Base-by-base conservation (phyloP, 2,329 filamentous ascomycete species). In the Cryphonectria nitschkei region DNA sequence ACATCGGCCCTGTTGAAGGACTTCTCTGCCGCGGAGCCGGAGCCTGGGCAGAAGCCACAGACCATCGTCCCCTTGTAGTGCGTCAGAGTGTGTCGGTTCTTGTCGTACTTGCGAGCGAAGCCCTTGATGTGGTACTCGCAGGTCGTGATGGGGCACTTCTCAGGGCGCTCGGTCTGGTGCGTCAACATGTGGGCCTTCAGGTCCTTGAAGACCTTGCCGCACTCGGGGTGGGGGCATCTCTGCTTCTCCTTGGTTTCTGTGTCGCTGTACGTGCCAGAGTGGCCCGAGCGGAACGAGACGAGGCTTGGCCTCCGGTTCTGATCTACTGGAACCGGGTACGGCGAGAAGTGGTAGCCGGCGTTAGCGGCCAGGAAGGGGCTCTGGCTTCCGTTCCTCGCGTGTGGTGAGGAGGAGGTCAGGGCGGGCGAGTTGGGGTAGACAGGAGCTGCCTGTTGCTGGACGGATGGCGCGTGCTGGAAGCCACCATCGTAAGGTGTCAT, bases 51-150 rank as follows among this genome's bases (percentile, higher is more conserved):
- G 84, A 97, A 98, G 41, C 94, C 94, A 79, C 95, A 98, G 34
- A 97, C 93, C 95, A 97, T 97, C 65, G 93, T 97, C 56, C 95
- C 95, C 83, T 97, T 97, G 87, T 97, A 98, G 80, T 98, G 95
- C 6, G 95, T 98, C 73, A 97, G 82, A 6, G 94, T 97, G 80
- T 98, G 95, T 61, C 95, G 86, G 82, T 97, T 97, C 87, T 97
- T 97, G 85, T 98, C 95, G 79, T 98, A 98, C 82, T 97, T 97
- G 76, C 95, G 88, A 14, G 95, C 94, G 78, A 98, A 98, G 4
- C 95, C 95, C 82, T 97, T 97, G 78, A 88, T 84, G 83, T 97
- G 92, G 82, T 97, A 98, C 77, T 97, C 94, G 84, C 95, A 98
- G 0, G 91, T 96, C 70, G 92, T 86, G 75, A 97, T 97, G 0